A percentile compares a stretch with the other conserved stretches of the same genome.
Conservation (phyloP, 2,329 filamentous ascomycete genomes). For the Orbilia ellipsospora region DNA sequence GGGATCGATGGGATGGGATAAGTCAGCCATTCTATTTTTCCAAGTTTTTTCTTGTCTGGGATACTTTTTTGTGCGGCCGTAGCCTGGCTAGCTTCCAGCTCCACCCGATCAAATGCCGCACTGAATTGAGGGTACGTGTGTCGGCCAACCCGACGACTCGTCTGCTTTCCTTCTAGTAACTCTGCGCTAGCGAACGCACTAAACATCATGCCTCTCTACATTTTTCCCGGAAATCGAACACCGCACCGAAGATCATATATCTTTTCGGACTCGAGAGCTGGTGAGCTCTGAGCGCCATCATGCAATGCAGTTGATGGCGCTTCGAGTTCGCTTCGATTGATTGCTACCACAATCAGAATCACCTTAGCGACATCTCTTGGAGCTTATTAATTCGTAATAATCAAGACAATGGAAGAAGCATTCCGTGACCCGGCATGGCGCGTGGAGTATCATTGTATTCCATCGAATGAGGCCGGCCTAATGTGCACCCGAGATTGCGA, state of each 20-base stretch:
- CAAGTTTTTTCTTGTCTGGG: no score
- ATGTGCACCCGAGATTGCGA: no score
- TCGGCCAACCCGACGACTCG: conserved; percentile 18
- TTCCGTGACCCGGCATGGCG: background rate
- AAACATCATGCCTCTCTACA: conserved; percentile 23
- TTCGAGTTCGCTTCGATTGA: background rate
- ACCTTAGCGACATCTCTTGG: background rate
- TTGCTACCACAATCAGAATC: no score
- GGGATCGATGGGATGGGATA: no score
- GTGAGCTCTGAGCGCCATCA: conserved; percentile 24
- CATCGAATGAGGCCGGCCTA: no score
- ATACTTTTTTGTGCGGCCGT: conserved; percentile 28
- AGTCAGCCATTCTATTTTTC: no score
- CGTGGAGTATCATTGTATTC: background rate
- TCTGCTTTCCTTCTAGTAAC: background rate
- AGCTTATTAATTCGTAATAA: background rate
- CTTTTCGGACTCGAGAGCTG: conserved; percentile 12
- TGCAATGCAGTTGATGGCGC: conserved; percentile 17
- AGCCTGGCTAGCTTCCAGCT: no score
- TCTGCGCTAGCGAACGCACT: conserved; percentile 35
- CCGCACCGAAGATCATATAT: conserved; percentile 35
- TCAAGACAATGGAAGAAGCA: background rate
- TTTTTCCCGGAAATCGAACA: background rate
- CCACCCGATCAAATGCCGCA: conserved; percentile 41
- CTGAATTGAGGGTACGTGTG: background rate